Conservation (phyloP, 2,329 filamentous ascomycete species). For the Ramichloridium luteum region DNA sequence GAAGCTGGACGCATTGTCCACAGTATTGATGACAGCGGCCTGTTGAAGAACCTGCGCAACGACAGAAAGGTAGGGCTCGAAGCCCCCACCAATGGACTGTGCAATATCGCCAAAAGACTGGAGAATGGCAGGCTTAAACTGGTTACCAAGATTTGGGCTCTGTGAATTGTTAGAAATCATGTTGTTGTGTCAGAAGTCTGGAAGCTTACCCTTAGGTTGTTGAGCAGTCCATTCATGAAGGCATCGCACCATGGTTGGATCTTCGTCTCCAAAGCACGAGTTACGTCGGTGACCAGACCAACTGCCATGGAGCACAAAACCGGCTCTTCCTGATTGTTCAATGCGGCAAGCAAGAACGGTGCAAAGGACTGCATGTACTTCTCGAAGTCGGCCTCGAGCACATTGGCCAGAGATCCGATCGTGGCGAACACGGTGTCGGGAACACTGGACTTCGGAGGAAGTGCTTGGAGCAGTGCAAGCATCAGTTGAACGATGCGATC, state of each 20-base stretch:
- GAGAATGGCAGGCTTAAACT: slow-evolving; percentile 95
- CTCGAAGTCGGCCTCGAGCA: slow-evolving; percentile 81
- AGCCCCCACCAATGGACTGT: slow-evolving; percentile 79
- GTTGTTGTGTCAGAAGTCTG: slow-evolving; percentile 8
- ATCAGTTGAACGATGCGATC: slow-evolving; percentile 89
- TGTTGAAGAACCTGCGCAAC: slow-evolving; percentile 92
- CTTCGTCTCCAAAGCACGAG: slow-evolving; percentile 76
- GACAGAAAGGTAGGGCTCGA: slow-evolving; percentile 84
- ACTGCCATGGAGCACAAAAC: slow-evolving; percentile 94
- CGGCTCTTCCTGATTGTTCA: slow-evolving; percentile 91
- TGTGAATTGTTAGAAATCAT: slow-evolving; percentile 29
- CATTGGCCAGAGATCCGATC: slow-evolving; percentile 81
- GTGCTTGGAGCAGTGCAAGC: slow-evolving; percentile 64
- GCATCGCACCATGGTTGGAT: slow-evolving; percentile 91
- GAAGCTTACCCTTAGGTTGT: slow-evolving; percentile 64
- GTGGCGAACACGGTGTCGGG: slow-evolving; percentile 89
- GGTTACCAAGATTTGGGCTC: slow-evolving; percentile 78
- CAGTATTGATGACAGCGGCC: slow-evolving; percentile 63
- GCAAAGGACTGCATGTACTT: slow-evolving; percentile 97
- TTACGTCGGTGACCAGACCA: slow-evolving; percentile 91
- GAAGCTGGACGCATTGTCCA: slow-evolving; percentile 51
- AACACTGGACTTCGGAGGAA: slow-evolving; percentile 79
- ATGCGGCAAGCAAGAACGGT: slow-evolving; percentile 84
- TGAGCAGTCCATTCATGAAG: slow-evolving; percentile 96
- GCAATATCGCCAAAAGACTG: slow-evolving; percentile 98